Base-by-base conservation (phyloP, 2,329 filamentous ascomycete genomes). In the Proliferodiscus dingleyae region DNA sequence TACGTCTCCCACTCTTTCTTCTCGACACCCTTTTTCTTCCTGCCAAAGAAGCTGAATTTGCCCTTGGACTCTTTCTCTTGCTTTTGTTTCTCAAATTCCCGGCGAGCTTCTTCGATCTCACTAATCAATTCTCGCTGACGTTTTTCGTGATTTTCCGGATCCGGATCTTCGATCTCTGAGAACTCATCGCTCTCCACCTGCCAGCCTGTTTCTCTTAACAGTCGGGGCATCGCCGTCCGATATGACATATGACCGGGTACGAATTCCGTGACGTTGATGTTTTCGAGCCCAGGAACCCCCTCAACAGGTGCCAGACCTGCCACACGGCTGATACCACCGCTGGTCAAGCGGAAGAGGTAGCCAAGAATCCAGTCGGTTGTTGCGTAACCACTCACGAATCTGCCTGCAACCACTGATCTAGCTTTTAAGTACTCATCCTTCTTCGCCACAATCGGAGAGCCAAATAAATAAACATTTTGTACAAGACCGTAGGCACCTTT, bases 221-320 rank as follows among this genome's bases (percentile, higher is more conserved):
- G 74, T 46, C 80, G 80, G 13, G 93, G 93, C 85, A 98, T 97
- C 29, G 89, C 87, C 21, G 81, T 80, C 65, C 93, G 87, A 68
- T 98, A 98, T 42, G 93, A 87, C 91, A 97, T 97, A 64, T 98
- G 93, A 1, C 93, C 91, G 22, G 83, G 80, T 13, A 97, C 91
- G 37, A 85, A 71, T 45, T 89, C 81, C 1, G 90, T 94, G 32
- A 94, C 85, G 62, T 97, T 82, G 52, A 94, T 74, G 60, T 96
- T 97, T 64, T 97, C 93, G 13, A 97, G 68, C 13, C 85, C 88
- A 0, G 84, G 81, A n/a, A 94, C 72, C 5, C 72, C 78, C 36
- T 91, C 79, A 2, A 97, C 76, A 1, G 85, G 74, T 1, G 81
- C 86, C 33, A 98, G 76, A 10, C 93, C 93, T 4, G 90, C 90